Evolutionary conservation across 176 grass and related monocot species (phyloP), one percentile per base, ranked within the genome.

Genomic region (Chloris gayana): DNA sequence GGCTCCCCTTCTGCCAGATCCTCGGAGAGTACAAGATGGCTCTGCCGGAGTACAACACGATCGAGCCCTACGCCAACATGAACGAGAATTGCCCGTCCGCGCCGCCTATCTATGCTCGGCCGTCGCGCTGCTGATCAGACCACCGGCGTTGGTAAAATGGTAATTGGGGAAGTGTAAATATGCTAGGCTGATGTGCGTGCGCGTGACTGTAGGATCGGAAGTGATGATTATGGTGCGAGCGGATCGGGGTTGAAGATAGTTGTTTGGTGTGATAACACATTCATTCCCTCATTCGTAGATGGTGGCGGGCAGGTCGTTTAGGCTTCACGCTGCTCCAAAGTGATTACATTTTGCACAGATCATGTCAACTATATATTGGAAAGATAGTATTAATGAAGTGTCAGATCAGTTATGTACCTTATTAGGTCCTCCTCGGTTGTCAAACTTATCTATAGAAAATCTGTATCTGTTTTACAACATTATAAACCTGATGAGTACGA

Each of bases 71-170:
- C 29, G 77, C 95, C 32, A 90, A 87, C 78, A 98, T 98, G 95
- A 98, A 98, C 75, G 95, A 98, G 83, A 95, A 98, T 68, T 98
- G 95, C 65, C 95, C 95, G 0, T 93, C 95, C 39, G 83, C 88
- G 83, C 92, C 95, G 21, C 90, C 95, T 26, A 49, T 78, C 2
- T 95, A 98, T 68, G 32, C 22, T 2, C 87, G 95, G 26, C 90
- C 92, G 11, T 22, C 81, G 27, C 72, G 37, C 29, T 97, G 94
- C 53, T 97, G 76, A 91, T 6, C 30, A 4, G 56, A 11, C 27
- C 14, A 31, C 8, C 17, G 25, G 41, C 5, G 45, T 30, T 18
- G 41, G 44, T 72, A 9, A 4, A 27, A 19, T 18, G 41, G 44
- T 72, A 9, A 4, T 39, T 19, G 18, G 2, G 31, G 31, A 64